Evolutionary conservation across 768 basidiomycete genomes (phyloP).

Genomic region (Leccinum fibrillosum): DNA sequence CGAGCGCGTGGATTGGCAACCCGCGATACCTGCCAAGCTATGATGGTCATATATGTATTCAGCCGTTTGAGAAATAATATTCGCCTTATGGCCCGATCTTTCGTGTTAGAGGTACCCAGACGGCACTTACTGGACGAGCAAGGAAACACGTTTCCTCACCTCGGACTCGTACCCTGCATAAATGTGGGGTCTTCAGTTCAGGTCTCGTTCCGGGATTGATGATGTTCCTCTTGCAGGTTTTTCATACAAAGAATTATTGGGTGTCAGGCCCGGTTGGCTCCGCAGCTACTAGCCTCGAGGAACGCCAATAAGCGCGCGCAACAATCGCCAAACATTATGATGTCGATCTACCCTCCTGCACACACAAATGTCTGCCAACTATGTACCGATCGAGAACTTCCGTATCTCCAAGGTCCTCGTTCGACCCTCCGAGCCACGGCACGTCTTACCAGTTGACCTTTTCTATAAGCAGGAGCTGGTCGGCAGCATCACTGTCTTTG

Average conservation of each 20-base stretch:
- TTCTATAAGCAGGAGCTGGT: too few relatives aligned
- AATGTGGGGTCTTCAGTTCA: constrained; percentile 14
- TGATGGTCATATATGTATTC: constrained; percentile 7
- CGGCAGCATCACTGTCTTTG: too few relatives aligned
- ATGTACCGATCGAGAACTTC: constrained; percentile 18
- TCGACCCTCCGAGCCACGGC: too few relatives aligned
- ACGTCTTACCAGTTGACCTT: too few relatives aligned
- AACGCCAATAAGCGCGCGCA: constrained; percentile 20
- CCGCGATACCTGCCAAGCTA: constrained; percentile 25
- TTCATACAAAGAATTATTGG: constrained; percentile 24
- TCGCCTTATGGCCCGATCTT: too few relatives aligned
- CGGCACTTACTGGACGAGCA: constrained; percentile 19
- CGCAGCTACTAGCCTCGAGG: constrained; percentile 3
- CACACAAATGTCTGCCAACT: constrained; percentile 14
- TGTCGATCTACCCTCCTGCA: constrained; percentile 13
- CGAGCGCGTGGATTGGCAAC: constrained; percentile 68
- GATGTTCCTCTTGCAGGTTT: constrained; percentile 15
- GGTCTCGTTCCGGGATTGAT: not conserved
- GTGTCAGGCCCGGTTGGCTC: constrained; percentile 23
- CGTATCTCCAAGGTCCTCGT: too few relatives aligned
- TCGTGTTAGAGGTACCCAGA: too few relatives aligned
- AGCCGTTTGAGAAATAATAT: not conserved
- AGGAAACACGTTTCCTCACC: constrained; percentile 21
- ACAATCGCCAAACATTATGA: constrained; percentile 22
- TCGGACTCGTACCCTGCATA: not conserved